These are phyloP conservation scores for Dioscorea cayenensis DNA, from an alignment of 116 monocot genomes.

Conservation along the genomic window DNA sequence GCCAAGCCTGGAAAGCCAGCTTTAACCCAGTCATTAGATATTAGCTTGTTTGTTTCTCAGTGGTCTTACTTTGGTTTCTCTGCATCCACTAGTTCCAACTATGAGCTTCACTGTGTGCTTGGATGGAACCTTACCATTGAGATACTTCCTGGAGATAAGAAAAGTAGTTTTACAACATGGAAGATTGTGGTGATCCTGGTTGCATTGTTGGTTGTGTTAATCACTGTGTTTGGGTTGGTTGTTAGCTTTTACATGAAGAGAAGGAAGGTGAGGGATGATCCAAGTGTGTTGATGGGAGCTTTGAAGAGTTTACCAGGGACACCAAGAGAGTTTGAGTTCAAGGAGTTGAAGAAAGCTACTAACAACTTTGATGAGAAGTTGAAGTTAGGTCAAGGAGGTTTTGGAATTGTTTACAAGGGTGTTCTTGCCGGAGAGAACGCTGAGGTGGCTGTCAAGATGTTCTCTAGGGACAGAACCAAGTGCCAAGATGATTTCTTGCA, in stretches of 20 bases:
- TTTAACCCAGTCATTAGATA: slow-evolving; percentile 35
- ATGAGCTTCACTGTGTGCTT: slow-evolving; percentile 65
- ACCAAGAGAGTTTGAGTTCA: slow-evolving; percentile 53
- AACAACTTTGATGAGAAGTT: slow-evolving; percentile 42
- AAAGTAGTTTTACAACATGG: background rate
- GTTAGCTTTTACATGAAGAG: slow-evolving; percentile 2
- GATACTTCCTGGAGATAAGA: slow-evolving; percentile 10
- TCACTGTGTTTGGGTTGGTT: background rate
- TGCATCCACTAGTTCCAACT: slow-evolving; percentile 45
- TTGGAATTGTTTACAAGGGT: slow-evolving; percentile 49
- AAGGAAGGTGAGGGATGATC: slow-evolving; percentile 14
- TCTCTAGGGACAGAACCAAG: slow-evolving; percentile 46
- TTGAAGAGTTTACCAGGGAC: slow-evolving; percentile 47
- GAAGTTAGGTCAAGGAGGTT: slow-evolving; percentile 59
- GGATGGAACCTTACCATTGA: slow-evolving; percentile 62
- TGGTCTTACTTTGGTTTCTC: slow-evolving; percentile 77
- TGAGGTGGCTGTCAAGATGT: slow-evolving; percentile 72
- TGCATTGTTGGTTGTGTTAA: background rate
- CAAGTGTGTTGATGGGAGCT: slow-evolving; percentile 5
- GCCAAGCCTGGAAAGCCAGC: slow-evolving; percentile 28
- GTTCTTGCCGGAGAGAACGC: slow-evolving; percentile 12
- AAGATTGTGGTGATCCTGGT: slow-evolving; percentile 18
- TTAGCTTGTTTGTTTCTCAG: slow-evolving; percentile 30
- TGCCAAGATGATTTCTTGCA: slow-evolving; percentile 67
- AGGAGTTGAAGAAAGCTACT: slow-evolving; percentile 45